A percentile compares a stretch with the other conserved stretches of the same genome.
Evolutionary conservation across 2,329 filamentous ascomycete species (phyloP).

Genomic region (Leptographium lundbergii): DNA sequence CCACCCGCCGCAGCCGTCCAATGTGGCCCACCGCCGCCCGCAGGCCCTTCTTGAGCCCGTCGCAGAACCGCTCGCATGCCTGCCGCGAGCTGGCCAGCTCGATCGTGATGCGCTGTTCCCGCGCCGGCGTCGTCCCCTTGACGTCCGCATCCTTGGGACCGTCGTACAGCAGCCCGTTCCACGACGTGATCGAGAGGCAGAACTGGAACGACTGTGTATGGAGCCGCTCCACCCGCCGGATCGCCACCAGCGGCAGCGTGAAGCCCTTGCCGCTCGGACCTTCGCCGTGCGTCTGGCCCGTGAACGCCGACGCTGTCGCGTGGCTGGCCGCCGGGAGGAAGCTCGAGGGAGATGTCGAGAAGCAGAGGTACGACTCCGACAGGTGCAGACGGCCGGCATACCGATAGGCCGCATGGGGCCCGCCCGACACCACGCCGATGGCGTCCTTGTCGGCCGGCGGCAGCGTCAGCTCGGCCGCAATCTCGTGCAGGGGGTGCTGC

Average conservation of each 20-base stretch:
- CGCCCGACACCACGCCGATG: neutral
- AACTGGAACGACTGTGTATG: constrained; percentile 91
- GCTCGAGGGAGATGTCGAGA: constrained; percentile 84
- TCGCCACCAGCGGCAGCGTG: constrained; percentile 81
- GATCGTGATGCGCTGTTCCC: constrained; percentile 78
- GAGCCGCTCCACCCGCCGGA: constrained; percentile 80
- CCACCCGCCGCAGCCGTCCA: constrained; percentile 67
- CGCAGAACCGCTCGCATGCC: constrained; percentile 89
- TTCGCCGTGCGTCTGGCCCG: constrained; percentile 82
- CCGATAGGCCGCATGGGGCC: constrained; percentile 59
- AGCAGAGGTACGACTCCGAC: constrained; percentile 90
- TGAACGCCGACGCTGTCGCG: constrained; percentile 70
- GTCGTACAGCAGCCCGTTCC: constrained; percentile 60
- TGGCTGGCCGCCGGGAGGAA: constrained; percentile 72
- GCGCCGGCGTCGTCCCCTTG: constrained; percentile 22
- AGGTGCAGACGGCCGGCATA: constrained; percentile 89
- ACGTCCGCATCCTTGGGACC: constrained; percentile 38
- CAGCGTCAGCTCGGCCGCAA: constrained; percentile 89
- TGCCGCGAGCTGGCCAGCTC: constrained; percentile 81
- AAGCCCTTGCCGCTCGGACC: constrained; percentile 94
- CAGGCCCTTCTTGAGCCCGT: constrained; percentile 83
- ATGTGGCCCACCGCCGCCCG: constrained; percentile 81
- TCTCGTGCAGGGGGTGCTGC: constrained; percentile 90
- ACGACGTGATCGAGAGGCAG: constrained; percentile 86
- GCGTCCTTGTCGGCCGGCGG: constrained; percentile 31